Base-by-base conservation (phyloP, 2,329 filamentous ascomycete genomes). In the Clonostachys chloroleuca region DNA sequence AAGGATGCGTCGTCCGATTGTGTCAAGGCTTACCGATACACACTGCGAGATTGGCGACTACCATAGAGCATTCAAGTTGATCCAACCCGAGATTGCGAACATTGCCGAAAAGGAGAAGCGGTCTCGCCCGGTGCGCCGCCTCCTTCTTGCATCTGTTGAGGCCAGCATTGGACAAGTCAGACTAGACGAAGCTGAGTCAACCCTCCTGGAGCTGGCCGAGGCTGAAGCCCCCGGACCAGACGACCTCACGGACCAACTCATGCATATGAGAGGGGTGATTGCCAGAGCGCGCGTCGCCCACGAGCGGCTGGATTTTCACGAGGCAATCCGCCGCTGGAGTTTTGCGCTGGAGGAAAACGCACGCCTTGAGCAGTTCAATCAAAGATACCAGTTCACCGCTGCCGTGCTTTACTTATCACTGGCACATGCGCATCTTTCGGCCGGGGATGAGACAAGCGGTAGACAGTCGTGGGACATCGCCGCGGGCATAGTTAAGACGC, bases 191-290 rank as follows among this genome's bases (percentile, higher is more conserved):
- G 56, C 58, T 2, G 48, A 50, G 0, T 18, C 46, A 0, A 41
- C 52, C 1, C 49, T 65, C 0, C 16, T 49, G 2, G 47, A 56
- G 1, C 43, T 63, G 0, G 43, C 48, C 0, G 43, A 50, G 0
- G 45, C 53, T 0, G 56, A 58, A 7, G 61, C 61, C 0, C 48
- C 51, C 1, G 54, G 55, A 12, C 41, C 60, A 7, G 56, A 65
- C 14, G 59, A 65, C 6, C 45, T 65, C 0, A 56, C 62, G 12
- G 62, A 66, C 4, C 59, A 65, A 39, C 52, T 61, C 5, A 49
- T 66, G 0, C 57, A 59, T 2, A 62, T 66, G 46, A 59, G 63
- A 1, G 51, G 58, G 1, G 10, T 64, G 0, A 50, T 66, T 13
- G 50, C 56, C 5, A 48, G 44, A 3, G 61, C 63, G 1, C 59